Evolutionary conservation across 768 basidiomycete species (phyloP).

Genomic region (Lyophyllum atratum): DNA sequence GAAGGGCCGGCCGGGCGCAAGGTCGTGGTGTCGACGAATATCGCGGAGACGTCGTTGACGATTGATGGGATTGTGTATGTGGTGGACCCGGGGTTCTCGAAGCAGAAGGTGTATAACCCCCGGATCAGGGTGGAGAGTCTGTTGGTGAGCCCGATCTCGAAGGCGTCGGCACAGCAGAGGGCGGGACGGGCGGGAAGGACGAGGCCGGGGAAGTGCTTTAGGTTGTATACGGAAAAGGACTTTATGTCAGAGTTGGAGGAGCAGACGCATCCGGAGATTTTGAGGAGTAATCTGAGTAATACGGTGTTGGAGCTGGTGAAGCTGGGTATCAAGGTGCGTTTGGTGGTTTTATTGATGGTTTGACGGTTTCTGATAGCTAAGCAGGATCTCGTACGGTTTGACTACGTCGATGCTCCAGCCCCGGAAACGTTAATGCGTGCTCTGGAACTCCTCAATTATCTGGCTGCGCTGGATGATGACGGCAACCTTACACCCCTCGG

Average conservation of each 20-base stretch:
- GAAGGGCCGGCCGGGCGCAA: conserved; percentile 88
- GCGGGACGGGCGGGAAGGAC: conserved; percentile 97
- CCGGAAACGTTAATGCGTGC: conserved; percentile 98
- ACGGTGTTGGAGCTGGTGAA: conserved; percentile 93
- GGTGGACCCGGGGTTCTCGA: conserved; percentile 95
- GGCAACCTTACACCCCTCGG: conserved; percentile 89
- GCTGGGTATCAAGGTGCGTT: conserved; percentile 78
- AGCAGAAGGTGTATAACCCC: conserved; percentile 98
- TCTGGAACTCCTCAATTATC: conserved; percentile 89
- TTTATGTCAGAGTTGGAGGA: conserved; percentile 96
- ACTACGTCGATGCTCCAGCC: conserved; percentile 92
- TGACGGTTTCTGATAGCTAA: conserved; percentile 1
- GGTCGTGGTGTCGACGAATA: conserved; percentile 93
- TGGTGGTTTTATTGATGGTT: neutral
- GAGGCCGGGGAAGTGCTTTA: conserved; percentile 95
- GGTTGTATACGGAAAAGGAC: conserved; percentile 95
- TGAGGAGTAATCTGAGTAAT: conserved; percentile 91
- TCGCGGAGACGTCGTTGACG: conserved; percentile 96
- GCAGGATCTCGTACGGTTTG: conserved; percentile 83
- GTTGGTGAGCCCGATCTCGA: conserved; percentile 92
- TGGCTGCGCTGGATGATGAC: conserved; percentile 92
- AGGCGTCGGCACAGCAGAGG: conserved; percentile 94
- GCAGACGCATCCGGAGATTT: conserved; percentile 96
- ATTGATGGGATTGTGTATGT: conserved; percentile 99
- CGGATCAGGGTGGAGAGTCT: conserved; percentile 94